Percentiles rank a stretch among this genome's conserved stretches.
These are phyloP conservation scores for Suhomyces bolitotheri DNA, from an alignment of 1,139 yeast species.

Conservation along the genomic window DNA sequence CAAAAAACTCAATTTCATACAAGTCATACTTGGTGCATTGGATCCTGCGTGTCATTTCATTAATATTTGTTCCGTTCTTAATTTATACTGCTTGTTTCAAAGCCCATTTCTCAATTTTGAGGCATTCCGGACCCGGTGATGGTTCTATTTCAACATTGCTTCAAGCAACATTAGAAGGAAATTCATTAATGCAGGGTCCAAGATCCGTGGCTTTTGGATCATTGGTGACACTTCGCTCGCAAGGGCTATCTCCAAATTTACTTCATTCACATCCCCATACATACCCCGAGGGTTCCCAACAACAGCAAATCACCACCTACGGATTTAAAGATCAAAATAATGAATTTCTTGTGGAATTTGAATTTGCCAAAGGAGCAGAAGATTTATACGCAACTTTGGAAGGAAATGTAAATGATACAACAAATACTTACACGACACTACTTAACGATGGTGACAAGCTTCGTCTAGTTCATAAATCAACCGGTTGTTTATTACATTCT, in stretches of 20 bases:
- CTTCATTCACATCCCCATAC: conserved; percentile 68
- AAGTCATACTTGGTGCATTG: conserved; percentile 62
- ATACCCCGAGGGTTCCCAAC: conserved; percentile 74
- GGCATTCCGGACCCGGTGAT: conserved; percentile 78
- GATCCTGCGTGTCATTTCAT: conserved; percentile 61
- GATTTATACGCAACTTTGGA: conserved; percentile 36
- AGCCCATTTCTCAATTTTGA: conserved; percentile 73
- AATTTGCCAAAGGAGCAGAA: conserved; percentile 23
- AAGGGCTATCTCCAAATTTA: conserved; percentile 68
- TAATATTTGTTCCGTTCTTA: conserved; percentile 72
- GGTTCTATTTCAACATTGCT: conserved; percentile 70
- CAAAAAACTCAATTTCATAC: conserved; percentile 26
- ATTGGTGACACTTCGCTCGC: conserved; percentile 64
- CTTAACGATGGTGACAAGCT: conserved; percentile 54
- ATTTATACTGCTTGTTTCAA: conserved; percentile 75
- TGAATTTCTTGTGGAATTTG: conserved; percentile 57
- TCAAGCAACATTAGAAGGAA: conserved; percentile 64
- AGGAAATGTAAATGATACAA: conserved; percentile 29
- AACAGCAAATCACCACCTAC: conserved; percentile 75
- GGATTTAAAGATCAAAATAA: conserved; percentile 73
- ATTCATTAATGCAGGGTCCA: conserved; percentile 56
- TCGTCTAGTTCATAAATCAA: conserved; percentile 54
- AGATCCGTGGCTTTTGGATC: conserved; percentile 65
- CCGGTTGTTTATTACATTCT: conserved; percentile 61
- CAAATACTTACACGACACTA: conserved; percentile 19